phyloP scores from a whole-genome alignment of 495 filamentous ascomycete species.

The Aspergillus homomorphus region DNA sequence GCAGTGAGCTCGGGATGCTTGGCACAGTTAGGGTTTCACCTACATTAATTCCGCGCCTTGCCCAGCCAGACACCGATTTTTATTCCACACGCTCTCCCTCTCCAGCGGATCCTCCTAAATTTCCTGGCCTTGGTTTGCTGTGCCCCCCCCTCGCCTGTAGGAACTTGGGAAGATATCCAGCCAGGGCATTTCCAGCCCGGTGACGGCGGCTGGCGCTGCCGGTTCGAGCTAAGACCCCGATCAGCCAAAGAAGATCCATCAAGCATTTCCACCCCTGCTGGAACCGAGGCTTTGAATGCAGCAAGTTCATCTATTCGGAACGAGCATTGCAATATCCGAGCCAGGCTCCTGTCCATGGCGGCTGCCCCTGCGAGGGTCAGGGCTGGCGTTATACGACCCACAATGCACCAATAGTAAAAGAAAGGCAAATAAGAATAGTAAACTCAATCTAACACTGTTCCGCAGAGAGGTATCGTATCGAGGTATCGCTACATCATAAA shows the following conservation, averaged over 20 bases:
- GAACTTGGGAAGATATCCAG: too few species aligned
- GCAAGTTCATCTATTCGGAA: background rate
- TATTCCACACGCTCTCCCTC: background rate
- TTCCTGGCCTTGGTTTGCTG: background rate
- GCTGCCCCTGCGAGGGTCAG: background rate
- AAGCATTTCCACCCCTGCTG: background rate
- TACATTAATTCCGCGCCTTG: conserved; percentile 21
- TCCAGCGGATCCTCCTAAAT: conserved; percentile 1
- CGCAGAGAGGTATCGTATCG: conserved; percentile 24
- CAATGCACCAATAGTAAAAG: background rate
- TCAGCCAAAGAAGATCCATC: background rate
- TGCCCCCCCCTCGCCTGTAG: too few species aligned
- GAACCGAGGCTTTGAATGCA: background rate
- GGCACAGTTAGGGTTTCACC: conserved; percentile 24
- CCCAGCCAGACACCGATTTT: background rate
- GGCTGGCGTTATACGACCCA: background rate
- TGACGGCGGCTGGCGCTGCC: background rate
- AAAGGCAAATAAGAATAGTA: background rate
- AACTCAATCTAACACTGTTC: conserved; percentile 11
- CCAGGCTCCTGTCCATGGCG: background rate
- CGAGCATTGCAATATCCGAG: background rate
- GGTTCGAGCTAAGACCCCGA: background rate
- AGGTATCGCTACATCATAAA: conserved; percentile 10
- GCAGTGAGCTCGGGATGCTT: conserved; percentile 16
- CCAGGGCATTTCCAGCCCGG: background rate